Percentiles rank a stretch among this genome's conserved stretches.
phyloP scores from a whole-genome alignment of 176 grass and related monocot species.

The Coix lacrymajobi region DNA sequence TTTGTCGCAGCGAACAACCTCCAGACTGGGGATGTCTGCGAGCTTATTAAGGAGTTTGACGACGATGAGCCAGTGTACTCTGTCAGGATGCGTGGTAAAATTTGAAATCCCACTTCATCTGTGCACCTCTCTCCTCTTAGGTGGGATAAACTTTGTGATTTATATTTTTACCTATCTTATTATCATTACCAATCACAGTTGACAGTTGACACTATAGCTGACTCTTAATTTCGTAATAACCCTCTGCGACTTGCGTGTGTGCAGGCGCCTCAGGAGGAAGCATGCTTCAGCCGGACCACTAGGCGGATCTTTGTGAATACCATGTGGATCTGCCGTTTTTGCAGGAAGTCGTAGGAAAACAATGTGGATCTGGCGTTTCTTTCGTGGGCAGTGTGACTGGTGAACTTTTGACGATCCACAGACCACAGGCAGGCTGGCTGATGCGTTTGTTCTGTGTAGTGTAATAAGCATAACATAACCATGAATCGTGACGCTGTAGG shows the following conservation, averaged over 20 bases:
- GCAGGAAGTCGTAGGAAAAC: not conserved
- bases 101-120: not conserved
- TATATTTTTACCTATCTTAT: not conserved
- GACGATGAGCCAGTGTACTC: slow-evolving; percentile 19
- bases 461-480: not conserved
- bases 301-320: not conserved
- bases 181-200: no score
- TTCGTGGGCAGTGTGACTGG: not conserved
- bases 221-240: not conserved
- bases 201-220: not conserved
- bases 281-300: not conserved
- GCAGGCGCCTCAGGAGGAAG: not conserved
- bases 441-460: not conserved
- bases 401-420: not conserved
- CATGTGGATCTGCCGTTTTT: not conserved
- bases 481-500: not conserved
- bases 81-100: slow-evolving; percentile 17
- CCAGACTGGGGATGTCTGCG: slow-evolving; percentile 22
- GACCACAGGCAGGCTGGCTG: not conserved
- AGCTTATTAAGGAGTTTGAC: slow-evolving; percentile 15
- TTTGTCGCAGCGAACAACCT: slow-evolving; percentile 48
- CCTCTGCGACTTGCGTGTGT: not conserved
- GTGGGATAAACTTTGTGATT: not conserved
- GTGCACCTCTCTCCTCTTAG: no score
- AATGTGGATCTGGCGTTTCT: not conserved